Evolutionary conservation across 2,329 filamentous ascomycete genomes (phyloP).

Genomic region (Cladophialophora immunda): DNA sequence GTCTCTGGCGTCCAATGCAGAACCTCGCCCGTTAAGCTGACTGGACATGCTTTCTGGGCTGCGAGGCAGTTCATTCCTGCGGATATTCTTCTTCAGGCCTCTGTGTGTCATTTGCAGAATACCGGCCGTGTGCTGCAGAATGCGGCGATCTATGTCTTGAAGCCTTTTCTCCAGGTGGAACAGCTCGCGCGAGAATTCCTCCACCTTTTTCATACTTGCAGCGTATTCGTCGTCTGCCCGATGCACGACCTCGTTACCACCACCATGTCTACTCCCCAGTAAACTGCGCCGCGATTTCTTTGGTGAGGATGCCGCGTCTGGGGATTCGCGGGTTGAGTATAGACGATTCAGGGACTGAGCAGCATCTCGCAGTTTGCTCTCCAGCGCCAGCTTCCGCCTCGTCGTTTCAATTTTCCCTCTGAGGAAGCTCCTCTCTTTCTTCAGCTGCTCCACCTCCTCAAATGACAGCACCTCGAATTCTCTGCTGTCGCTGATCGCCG

Average conservation of each 20-base stretch:
- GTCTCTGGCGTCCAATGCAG: constrained; percentile 63
- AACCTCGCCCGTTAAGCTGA: constrained; percentile 55
- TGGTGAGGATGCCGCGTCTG: constrained; percentile 52
- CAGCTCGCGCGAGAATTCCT: constrained; percentile 82
- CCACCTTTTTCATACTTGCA: constrained; percentile 80
- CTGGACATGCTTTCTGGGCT: constrained; percentile 74
- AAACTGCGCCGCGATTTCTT: constrained; percentile 62
- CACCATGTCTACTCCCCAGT: constrained; percentile 54
- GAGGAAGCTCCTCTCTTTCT: constrained; percentile 81
- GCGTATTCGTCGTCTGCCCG: constrained; percentile 78
- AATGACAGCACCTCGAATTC: constrained; percentile 85
- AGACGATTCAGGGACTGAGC: constrained; percentile 85
- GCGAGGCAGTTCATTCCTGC: constrained; percentile 64
- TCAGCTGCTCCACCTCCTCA: constrained; percentile 89
- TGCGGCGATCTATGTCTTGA: constrained; percentile 75
- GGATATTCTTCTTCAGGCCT: constrained; percentile 68
- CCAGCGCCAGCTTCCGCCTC: constrained; percentile 82
- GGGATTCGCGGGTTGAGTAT: constrained; percentile 67
- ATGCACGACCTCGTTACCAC: constrained; percentile 47
- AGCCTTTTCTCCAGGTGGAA: constrained; percentile 80
- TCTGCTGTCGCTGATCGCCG: constrained; percentile 86
- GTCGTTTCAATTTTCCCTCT: constrained; percentile 81
- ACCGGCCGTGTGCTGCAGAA: constrained; percentile 90
- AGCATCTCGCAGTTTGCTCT: constrained; percentile 94
- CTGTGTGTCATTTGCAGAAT: constrained; percentile 91